phyloP scores from a whole-genome alignment of 2,329 filamentous ascomycete species.

The Clathrospora elynae region DNA sequence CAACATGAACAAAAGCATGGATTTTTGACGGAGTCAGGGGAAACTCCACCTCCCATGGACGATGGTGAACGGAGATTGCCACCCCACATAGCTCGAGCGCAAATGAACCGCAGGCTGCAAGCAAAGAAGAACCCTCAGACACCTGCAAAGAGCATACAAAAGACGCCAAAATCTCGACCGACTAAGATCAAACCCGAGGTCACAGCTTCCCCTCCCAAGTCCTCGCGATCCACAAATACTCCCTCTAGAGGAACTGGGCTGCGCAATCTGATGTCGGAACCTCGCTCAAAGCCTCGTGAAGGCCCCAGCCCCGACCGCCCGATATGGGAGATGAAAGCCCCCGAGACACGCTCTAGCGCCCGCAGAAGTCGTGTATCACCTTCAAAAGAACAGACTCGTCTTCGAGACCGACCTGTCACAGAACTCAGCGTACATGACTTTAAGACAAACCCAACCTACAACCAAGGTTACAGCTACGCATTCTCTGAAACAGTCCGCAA shows the following conservation, averaged over 20 bases:
- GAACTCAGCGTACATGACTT: slow-evolving; percentile 73
- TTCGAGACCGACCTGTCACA: slow-evolving; percentile 62
- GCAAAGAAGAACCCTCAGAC: slow-evolving; percentile 18
- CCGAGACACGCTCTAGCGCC: slow-evolving; percentile 15
- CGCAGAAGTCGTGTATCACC: slow-evolving; percentile 11
- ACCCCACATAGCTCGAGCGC: slow-evolving; percentile 31
- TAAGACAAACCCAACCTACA: slow-evolving; percentile 75
- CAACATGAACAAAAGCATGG: slow-evolving; percentile 17
- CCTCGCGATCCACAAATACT: slow-evolving; percentile 11
- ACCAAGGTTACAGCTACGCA: slow-evolving; percentile 73
- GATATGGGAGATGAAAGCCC: slow-evolving; percentile 29
- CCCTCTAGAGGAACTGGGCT: slow-evolving; percentile 3
- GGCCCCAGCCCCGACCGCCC: slow-evolving; percentile 25
- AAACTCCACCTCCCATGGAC: slow-evolving; percentile 23
- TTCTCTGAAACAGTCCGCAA: slow-evolving; percentile 76
- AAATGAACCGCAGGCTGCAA: slow-evolving; percentile 32
- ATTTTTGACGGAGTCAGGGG: slow-evolving; percentile 36
- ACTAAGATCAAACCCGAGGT: slow-evolving; percentile 22
- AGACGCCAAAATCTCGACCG: slow-evolving; percentile 15
- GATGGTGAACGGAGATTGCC: slow-evolving; percentile 22
- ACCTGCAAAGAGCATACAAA: slow-evolving; percentile 15
- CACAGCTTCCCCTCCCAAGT: slow-evolving; percentile 16
- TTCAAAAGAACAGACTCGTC: slow-evolving; percentile 15
- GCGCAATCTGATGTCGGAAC: slow-evolving; percentile 6
- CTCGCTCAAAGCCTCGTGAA: slow-evolving; percentile 10